Conservation (phyloP, 1,284 basidiomycete genomes). For the Malassezia cuniculi region DNA sequence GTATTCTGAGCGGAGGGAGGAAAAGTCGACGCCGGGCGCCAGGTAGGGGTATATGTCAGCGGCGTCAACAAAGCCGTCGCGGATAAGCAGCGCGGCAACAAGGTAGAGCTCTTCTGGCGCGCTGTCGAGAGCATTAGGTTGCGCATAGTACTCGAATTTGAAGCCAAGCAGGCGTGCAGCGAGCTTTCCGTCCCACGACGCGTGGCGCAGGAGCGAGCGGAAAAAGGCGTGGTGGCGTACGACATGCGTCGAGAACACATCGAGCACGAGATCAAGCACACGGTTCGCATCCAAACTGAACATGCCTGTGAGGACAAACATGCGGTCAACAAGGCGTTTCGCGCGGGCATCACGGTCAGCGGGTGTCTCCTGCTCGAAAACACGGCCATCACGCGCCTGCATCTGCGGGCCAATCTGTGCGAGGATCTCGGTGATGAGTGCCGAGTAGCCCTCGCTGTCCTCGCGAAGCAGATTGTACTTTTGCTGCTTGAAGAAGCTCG, state of each 20-base stretch:
- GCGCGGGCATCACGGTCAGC: constrained; percentile 30
- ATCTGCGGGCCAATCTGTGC: constrained; percentile 61
- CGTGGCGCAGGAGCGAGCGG: constrained; percentile 66
- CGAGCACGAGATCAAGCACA: constrained; percentile 81
- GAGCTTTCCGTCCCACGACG: constrained; percentile 56
- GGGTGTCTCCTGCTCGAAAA: constrained; percentile 26
- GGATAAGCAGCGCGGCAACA: constrained; percentile 72
- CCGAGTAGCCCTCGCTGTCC: constrained; percentile 91
- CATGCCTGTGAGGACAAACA: constrained; percentile 51
- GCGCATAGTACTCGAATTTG: constrained; percentile 78
- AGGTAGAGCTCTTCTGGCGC: constrained; percentile 66
- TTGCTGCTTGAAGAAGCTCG: constrained; percentile 71
- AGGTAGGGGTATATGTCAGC: constrained; percentile 79
- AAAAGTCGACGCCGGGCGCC: constrained; percentile 35
- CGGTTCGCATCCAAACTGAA: constrained; percentile 92
- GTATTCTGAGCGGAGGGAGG: constrained; percentile 56
- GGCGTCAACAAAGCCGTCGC: constrained; percentile 69
- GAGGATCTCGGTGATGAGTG: constrained; percentile 71
- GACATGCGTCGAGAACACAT: constrained; percentile 72
- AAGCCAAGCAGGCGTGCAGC: constrained; percentile 68
- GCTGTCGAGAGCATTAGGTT: constrained; percentile 46
- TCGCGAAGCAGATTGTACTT: constrained; percentile 96
- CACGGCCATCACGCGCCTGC: constrained; percentile 39
- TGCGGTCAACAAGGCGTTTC: constrained; percentile 33
- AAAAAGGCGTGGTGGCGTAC: constrained; percentile 82